phyloP scores from a whole-genome alignment of 2,329 filamentous ascomycete genomes.

The Hypoxylon sp. region DNA sequence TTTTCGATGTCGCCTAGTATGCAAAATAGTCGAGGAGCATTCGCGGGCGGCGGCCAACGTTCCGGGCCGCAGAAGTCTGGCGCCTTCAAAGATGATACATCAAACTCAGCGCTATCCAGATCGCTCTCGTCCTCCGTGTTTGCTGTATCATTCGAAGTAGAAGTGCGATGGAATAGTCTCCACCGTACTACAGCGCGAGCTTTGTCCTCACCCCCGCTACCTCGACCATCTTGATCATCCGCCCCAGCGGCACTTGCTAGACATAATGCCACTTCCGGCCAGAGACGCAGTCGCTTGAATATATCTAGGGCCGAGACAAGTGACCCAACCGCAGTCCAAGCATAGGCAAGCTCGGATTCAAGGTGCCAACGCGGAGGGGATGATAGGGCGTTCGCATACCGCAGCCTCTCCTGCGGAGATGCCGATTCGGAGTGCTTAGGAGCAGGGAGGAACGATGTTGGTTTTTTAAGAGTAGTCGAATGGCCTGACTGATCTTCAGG shows the following conservation, averaged over 20 bases:
- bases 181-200: constrained; percentile 80
- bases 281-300: constrained; percentile 91
- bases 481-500: constrained; percentile 47
- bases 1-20: constrained; percentile 91
- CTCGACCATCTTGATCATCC: constrained; percentile 67
- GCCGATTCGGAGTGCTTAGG: constrained; percentile 82
- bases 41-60: constrained; percentile 76
- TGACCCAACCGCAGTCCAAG: constrained; percentile 92
- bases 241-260: constrained; percentile 72
- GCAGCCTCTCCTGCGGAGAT: constrained; percentile 77
- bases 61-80: constrained; percentile 71
- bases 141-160: constrained; percentile 41
- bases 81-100: constrained; percentile 67
- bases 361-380: constrained; percentile 93
- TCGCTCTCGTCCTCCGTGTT: constrained; percentile 53
- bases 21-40: constrained; percentile 90
- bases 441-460: constrained; percentile 84
- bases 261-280: constrained; percentile 94
- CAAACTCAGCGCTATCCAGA: constrained; percentile 65
- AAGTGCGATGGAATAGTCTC: constrained; percentile 79
- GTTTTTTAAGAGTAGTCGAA: constrained; percentile 54
- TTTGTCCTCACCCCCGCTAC: constrained; percentile 77
- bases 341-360: constrained; percentile 89
- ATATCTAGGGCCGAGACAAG: constrained; percentile 92
- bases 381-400: constrained; percentile 84